Conservation (phyloP, 371 early-diverging fungal species). For the Actinomortierella wolfii region DNA sequence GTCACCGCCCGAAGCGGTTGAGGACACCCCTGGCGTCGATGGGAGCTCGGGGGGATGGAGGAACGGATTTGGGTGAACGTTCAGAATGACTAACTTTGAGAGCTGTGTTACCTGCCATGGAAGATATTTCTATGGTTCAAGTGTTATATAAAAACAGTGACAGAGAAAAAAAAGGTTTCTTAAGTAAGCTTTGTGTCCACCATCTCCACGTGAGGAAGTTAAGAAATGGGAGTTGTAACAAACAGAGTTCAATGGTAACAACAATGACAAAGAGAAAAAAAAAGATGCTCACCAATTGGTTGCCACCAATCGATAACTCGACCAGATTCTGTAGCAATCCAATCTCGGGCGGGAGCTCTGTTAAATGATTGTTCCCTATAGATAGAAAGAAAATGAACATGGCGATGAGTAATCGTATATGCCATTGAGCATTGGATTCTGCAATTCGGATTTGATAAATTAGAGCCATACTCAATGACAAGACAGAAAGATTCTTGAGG, state of each 20-base stretch:
- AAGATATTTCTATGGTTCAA: slow-evolving; percentile 17
- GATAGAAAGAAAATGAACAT: slow-evolving; percentile 1
- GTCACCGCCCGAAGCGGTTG: too few species aligned
- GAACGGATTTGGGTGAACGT: slow-evolving; percentile 40
- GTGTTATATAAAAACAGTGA: not conserved
- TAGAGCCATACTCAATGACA: slow-evolving; percentile 55
- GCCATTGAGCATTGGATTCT: not conserved
- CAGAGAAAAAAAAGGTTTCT: not conserved
- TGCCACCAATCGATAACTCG: slow-evolving; percentile 64
- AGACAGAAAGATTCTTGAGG: slow-evolving; percentile 57
- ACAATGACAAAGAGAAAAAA: not conserved
- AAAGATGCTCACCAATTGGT: slow-evolving; percentile 50
- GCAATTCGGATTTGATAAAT: not conserved
- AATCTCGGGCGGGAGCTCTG: slow-evolving; percentile 57
- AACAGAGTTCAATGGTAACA: too few species aligned
- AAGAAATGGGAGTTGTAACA: not conserved
- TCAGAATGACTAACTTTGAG: slow-evolving; percentile 36
- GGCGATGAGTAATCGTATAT: not conserved
- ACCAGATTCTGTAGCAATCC: slow-evolving; percentile 58
- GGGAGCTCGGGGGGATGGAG: slow-evolving; percentile 1
- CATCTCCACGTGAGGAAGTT: not conserved
- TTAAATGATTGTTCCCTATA: slow-evolving; percentile 57
- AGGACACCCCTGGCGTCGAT: too few species aligned
- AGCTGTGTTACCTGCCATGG: slow-evolving; percentile 28
- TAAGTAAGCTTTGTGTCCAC: not conserved